Conservation (phyloP, 2,329 filamentous ascomycete species). For the Ciborinia camelliae region DNA sequence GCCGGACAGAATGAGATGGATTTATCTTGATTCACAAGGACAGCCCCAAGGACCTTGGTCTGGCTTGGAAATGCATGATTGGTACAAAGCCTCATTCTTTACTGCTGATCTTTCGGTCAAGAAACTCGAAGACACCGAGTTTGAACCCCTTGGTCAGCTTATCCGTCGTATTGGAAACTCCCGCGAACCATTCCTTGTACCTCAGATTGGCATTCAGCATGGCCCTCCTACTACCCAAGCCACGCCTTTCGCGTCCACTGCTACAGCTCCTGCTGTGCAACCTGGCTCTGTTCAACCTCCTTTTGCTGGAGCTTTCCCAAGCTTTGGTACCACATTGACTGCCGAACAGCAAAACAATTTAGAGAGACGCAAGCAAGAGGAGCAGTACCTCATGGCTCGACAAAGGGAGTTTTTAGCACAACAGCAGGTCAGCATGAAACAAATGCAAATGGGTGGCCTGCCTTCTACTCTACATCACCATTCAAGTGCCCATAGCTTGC, state of each 20-base stretch:
- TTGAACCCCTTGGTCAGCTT: constrained; percentile 90
- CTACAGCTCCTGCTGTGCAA: constrained; percentile 46
- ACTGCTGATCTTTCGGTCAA: constrained; percentile 91
- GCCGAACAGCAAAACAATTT: constrained; percentile 97
- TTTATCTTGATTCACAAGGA: constrained; percentile 92
- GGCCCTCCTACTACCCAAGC: constrained; percentile 60
- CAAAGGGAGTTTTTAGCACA: constrained; percentile 91
- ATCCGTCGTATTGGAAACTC: constrained; percentile 97
- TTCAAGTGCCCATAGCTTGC: constrained; percentile 89
- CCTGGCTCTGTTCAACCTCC: constrained; percentile 73
- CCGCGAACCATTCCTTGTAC: constrained; percentile 93
- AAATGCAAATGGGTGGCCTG: constrained; percentile 61
- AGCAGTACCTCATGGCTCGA: constrained; percentile 93
- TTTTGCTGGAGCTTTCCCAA: constrained; percentile 89
- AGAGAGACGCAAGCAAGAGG: constrained; percentile 94
- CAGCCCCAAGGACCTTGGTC: constrained; percentile 93
- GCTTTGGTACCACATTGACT: constrained; percentile 92
- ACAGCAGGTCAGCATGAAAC: constrained; percentile 73
- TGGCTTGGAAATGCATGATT: constrained; percentile 98
- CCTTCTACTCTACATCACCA: constrained; percentile 74
- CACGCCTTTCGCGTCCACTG: constrained; percentile 37
- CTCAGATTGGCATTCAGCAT: constrained; percentile 92
- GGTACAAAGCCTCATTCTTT: constrained; percentile 99
- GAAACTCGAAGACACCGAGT: constrained; percentile 89
- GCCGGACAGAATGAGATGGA: constrained; percentile 98